Evolutionary conservation across 2,329 filamentous ascomycete species (phyloP).

Genomic region (Aspergillus aculeatinus): DNA sequence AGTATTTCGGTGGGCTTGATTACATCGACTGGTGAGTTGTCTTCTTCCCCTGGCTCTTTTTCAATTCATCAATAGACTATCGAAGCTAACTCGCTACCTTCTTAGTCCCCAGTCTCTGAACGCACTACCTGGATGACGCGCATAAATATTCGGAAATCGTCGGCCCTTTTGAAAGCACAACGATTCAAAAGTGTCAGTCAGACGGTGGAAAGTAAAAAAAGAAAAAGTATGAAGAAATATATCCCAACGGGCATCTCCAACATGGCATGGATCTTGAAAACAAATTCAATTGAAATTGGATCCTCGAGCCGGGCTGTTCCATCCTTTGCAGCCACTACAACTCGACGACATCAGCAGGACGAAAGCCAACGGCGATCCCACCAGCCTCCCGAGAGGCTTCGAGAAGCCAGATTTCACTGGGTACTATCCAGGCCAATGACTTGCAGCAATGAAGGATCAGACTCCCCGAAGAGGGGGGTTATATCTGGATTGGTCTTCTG

Average conservation of each 20-base stretch:
- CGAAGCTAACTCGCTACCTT: conserved; percentile 1
- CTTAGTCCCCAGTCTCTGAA: conserved; percentile 18
- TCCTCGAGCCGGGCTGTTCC: not conserved
- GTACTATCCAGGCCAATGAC: conserved; percentile 34
- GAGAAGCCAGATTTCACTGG: conserved; percentile 32
- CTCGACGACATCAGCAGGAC: conserved; percentile 5
- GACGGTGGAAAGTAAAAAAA: conserved; percentile 11
- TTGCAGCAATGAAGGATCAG: conserved; percentile 45
- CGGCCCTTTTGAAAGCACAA: not conserved
- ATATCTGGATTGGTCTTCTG: conserved; percentile 41
- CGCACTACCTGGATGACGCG: conserved; percentile 28
- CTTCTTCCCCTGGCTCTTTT: not conserved
- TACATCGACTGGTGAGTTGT: conserved; percentile 46
- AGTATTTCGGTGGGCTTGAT: conserved; percentile 51
- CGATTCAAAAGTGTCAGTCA: conserved; percentile 1
- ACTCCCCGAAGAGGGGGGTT: conserved; percentile 1
- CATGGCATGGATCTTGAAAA: not conserved
- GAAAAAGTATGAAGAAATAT: conserved; percentile 1
- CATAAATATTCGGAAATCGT: not conserved
- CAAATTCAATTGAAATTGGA: not conserved
- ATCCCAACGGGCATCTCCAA: not conserved
- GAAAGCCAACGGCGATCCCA: conserved; percentile 11
- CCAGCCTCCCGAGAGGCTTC: conserved; percentile 12
- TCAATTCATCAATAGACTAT: not conserved
- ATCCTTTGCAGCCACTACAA: not conserved